Conservation (phyloP, 768 basidiomycete species). For the Pleurotus djamor region DNA sequence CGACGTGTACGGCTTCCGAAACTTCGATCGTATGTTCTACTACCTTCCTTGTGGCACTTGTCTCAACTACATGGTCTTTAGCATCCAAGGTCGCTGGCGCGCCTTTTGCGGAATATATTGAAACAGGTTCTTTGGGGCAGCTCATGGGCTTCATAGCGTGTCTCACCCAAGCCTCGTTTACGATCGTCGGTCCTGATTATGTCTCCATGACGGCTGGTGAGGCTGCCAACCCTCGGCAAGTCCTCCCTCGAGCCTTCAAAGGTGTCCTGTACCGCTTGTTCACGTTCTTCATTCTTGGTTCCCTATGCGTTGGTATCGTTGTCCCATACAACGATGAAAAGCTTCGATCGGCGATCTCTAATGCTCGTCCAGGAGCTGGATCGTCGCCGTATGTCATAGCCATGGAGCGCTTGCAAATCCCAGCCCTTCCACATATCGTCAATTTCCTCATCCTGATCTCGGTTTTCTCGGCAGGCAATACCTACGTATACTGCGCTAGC, state of each 20-base stretch:
- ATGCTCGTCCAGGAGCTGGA: slow-evolving; percentile 55
- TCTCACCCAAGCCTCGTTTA: slow-evolving; percentile 60
- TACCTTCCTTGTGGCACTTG: background rate
- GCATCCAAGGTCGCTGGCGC: slow-evolving; percentile 43
- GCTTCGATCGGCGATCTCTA: slow-evolving; percentile 49
- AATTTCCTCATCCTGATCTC: slow-evolving; percentile 70
- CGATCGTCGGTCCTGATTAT: slow-evolving; percentile 59
- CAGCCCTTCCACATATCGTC: slow-evolving; percentile 63
- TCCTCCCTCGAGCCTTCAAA: slow-evolving; percentile 69
- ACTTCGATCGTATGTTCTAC: slow-evolving; percentile 41
- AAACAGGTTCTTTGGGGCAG: slow-evolving; percentile 49
- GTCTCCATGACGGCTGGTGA: slow-evolving; percentile 69
- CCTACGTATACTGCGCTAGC: slow-evolving; percentile 61
- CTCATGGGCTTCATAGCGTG: slow-evolving; percentile 67
- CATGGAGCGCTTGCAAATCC: slow-evolving; percentile 67
- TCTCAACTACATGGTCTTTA: slow-evolving; percentile 12
- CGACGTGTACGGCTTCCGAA: slow-evolving; percentile 53
- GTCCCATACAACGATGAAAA: slow-evolving; percentile 69
- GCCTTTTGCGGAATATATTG: slow-evolving; percentile 57
- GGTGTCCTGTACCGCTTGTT: slow-evolving; percentile 80
- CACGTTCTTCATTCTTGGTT: slow-evolving; percentile 74
- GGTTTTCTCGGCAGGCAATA: slow-evolving; percentile 73
- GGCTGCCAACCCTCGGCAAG: slow-evolving; percentile 64
- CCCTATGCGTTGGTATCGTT: slow-evolving; percentile 73
- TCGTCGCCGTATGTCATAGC: slow-evolving; percentile 87